phyloP scores from a whole-genome alignment of 306 rosid genomes.

The Biancaea sappan region DNA sequence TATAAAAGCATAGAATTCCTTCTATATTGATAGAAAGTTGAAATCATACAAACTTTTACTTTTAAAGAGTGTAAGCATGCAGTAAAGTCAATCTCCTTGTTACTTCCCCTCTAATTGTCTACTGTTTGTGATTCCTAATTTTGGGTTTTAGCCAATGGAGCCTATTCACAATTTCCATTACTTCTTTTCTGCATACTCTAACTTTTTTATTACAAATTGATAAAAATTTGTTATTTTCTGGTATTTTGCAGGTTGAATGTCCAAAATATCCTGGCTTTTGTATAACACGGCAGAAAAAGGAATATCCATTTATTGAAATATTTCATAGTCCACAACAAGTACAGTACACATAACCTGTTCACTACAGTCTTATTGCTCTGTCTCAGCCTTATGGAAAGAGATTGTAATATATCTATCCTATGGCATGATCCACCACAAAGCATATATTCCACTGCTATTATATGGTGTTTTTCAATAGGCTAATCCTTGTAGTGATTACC shows the following conservation, averaged over 20 bases:
- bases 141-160: neutral
- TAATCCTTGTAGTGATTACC: slow-evolving; percentile 22
- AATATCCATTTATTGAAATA: slow-evolving; percentile 88
- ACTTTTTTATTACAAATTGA: slow-evolving; percentile 2
- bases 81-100: slow-evolving; percentile 7
- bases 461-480: neutral
- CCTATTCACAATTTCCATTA: neutral
- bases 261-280: slow-evolving; percentile 98
- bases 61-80: neutral
- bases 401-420: slow-evolving; percentile 19
- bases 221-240: slow-evolving; percentile 25
- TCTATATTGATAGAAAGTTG: neutral
- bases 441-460: neutral
- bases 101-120: neutral
- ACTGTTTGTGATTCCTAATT: neutral
- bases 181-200: neutral
- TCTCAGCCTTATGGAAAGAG: slow-evolving; percentile 5
- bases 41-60: slow-evolving; percentile 22
- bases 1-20: neutral
- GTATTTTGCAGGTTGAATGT: slow-evolving; percentile 84
- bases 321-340: slow-evolving; percentile 83
- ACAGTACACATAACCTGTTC: slow-evolving; percentile 35
- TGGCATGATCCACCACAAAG: slow-evolving; percentile 22
- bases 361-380: neutral
- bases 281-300: slow-evolving; percentile 79